These are phyloP conservation scores for Eucalyptus brandiana DNA, from an alignment of 345 rosid species.

Conservation along the genomic window DNA sequence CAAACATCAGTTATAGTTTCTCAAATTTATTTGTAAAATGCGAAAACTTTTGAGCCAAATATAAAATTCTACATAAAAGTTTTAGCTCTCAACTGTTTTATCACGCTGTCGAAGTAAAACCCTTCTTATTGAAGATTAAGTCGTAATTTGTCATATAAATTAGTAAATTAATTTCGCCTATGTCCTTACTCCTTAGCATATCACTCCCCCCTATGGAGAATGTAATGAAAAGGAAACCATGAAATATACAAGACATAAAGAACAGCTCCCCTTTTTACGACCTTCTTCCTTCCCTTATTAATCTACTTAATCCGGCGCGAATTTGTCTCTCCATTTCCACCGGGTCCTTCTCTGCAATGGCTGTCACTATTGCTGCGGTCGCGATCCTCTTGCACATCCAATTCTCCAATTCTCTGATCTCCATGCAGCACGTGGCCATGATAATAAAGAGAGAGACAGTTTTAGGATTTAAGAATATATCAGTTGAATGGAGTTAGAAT, in stretches of 20 bases:
- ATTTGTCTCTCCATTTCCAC: not conserved
- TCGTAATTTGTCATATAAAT: not conserved
- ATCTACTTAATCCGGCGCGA: not conserved
- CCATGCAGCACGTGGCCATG: not conserved
- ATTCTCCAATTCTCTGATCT: not conserved
- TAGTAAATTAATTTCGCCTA: not conserved
- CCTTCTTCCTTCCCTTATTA: not conserved
- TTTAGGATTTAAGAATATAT: not conserved
- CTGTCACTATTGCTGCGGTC: not conserved
- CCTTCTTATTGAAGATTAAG: not conserved
- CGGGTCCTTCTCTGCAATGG: not conserved
- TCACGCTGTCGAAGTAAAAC: rapidly evolving
- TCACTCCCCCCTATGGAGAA: not conserved
- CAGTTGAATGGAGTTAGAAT: not conserved
- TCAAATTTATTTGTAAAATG: not conserved
- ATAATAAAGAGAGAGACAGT: not conserved
- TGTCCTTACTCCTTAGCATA: not conserved
- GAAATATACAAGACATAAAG: not conserved
- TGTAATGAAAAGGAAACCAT: not conserved
- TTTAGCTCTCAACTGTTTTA: not conserved
- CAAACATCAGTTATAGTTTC: not conserved
- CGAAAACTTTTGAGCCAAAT: not conserved
- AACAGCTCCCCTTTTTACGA: not conserved
- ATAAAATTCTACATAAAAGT: not conserved
- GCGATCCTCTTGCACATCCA: not conserved